Percentiles rank a stretch among this genome's conserved stretches.
Evolutionary conservation across 2,329 filamentous ascomycete genomes (phyloP).

Genomic region (Raffaelea arxii): DNA sequence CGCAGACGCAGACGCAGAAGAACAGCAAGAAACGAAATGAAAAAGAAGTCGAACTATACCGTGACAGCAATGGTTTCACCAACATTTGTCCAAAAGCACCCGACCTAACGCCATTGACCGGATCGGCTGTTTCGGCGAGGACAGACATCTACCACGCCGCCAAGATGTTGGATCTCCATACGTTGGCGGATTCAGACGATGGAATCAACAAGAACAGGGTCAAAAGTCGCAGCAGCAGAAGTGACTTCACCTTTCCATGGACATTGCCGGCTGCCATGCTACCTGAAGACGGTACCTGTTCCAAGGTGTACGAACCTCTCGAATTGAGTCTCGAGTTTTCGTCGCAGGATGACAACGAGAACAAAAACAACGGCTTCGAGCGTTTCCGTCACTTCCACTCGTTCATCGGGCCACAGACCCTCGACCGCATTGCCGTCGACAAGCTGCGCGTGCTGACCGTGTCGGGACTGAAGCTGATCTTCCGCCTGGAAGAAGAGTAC

Average conservation of each 20-base stretch:
- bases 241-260: no score
- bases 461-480: slow-evolving; percentile 51
- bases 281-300: slow-evolving; percentile 67
- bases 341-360: slow-evolving; percentile 28
- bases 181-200: slow-evolving; percentile 57
- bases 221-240: background rate
- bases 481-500: slow-evolving; percentile 52
- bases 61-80: slow-evolving; percentile 35
- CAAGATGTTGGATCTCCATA: slow-evolving; percentile 70
- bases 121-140: slow-evolving; percentile 72
- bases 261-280: slow-evolving; percentile 71
- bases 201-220: background rate
- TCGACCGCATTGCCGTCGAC: slow-evolving; percentile 33
- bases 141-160: slow-evolving; percentile 82
- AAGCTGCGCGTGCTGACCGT: slow-evolving; percentile 41
- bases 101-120: slow-evolving; percentile 50
- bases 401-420: slow-evolving; percentile 35
- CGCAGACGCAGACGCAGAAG: background rate
- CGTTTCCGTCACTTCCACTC: slow-evolving; percentile 33
- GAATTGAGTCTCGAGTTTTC: slow-evolving; percentile 61
- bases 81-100: slow-evolving; percentile 60
- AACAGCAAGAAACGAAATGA: background rate
- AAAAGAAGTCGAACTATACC: slow-evolving; percentile 18
- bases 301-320: slow-evolving; percentile 58
- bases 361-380: slow-evolving; percentile 14